Evolutionary conservation across 768 basidiomycete species (phyloP).

Genomic region (Suillus hirtellus): DNA sequence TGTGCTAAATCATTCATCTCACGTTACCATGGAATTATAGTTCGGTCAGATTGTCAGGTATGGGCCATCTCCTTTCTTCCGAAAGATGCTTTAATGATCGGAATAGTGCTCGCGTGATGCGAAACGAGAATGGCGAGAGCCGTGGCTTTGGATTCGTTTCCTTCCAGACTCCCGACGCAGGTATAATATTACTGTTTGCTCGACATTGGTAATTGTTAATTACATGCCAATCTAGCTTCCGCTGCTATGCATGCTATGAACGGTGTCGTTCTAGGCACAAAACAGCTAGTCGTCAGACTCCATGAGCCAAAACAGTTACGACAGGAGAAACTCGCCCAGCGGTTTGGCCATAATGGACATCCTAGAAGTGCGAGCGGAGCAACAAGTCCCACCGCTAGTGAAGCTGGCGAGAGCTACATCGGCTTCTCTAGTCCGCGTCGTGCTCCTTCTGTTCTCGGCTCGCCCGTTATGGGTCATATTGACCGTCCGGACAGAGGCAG

Average conservation of each 20-base stretch:
- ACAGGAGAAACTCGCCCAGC: slow-evolving; percentile 82
- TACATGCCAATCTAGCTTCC: slow-evolving; percentile 45
- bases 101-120: slow-evolving; percentile 88
- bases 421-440: slow-evolving; percentile 77
- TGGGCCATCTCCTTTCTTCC: slow-evolving; percentile 6
- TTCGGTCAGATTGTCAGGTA: slow-evolving; percentile 91
- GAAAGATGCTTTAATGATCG: not conserved
- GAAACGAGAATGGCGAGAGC: slow-evolving; percentile 77
- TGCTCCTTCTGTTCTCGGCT: slow-evolving; percentile 49
- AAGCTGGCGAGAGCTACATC: slow-evolving; percentile 72
- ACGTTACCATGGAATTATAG: slow-evolving; percentile 38
- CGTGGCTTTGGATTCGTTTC: slow-evolving; percentile 93
- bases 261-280: slow-evolving; percentile 64
- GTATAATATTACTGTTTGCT: slow-evolving; percentile 35
- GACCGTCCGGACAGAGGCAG: slow-evolving; percentile 67
- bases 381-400: slow-evolving; percentile 81
- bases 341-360: slow-evolving; percentile 80
- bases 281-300: slow-evolving; percentile 81
- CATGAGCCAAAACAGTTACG: slow-evolving; percentile 93
- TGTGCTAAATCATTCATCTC: slow-evolving; percentile 14
- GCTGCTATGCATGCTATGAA: slow-evolving; percentile 84
- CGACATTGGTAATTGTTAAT: not conserved
- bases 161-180: slow-evolving; percentile 81
- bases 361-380: slow-evolving; percentile 81
- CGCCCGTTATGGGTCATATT: slow-evolving; percentile 51